These are phyloP conservation scores for Aspergillus nomiae DNA, from an alignment of 2,329 filamentous ascomycete genomes.

Conservation along the genomic window DNA sequence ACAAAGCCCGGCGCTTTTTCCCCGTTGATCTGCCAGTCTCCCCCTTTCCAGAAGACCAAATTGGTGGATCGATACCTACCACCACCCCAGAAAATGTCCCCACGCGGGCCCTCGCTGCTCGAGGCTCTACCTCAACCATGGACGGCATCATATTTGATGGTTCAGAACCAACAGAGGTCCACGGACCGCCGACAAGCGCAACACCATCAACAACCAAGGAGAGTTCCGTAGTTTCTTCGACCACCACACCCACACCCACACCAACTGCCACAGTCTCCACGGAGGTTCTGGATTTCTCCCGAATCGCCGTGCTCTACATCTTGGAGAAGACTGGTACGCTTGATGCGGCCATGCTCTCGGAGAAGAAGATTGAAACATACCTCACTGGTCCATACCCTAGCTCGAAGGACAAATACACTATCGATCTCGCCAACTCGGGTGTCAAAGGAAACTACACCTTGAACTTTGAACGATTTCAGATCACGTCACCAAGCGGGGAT, in stretches of 20 bases:
- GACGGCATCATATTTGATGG: constrained; percentile 43
- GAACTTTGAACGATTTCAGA: constrained; percentile 40
- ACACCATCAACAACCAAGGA: constrained; percentile 10
- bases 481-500: constrained; percentile 25
- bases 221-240: constrained; percentile 13
- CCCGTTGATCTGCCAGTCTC: constrained; percentile 4
- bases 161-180: constrained; percentile 15
- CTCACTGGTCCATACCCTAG: constrained; percentile 28
- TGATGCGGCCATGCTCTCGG: constrained; percentile 30
- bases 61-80: constrained; percentile 4
- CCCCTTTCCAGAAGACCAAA: constrained; percentile 4
- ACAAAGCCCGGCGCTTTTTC: constrained; percentile 30
- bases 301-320: constrained; percentile 45
- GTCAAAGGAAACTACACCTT: constrained; percentile 33
- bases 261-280: constrained; percentile 19
- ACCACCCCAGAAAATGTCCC: constrained; percentile 9
- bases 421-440: constrained; percentile 24
- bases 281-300: constrained; percentile 37
- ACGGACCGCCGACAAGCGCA: constrained; percentile 27
- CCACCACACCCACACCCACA: constrained; percentile 18
- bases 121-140: constrained; percentile 32
- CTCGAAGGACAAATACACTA: constrained; percentile 19
- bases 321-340: constrained; percentile 37
- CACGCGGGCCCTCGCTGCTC: constrained; percentile 23
- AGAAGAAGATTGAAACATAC: constrained; percentile 35